A percentile compares a stretch with the other conserved stretches of the same genome.
Conservation (phyloP, 2,329 filamentous ascomycete genomes). For the Aspergillus fijiensis region DNA sequence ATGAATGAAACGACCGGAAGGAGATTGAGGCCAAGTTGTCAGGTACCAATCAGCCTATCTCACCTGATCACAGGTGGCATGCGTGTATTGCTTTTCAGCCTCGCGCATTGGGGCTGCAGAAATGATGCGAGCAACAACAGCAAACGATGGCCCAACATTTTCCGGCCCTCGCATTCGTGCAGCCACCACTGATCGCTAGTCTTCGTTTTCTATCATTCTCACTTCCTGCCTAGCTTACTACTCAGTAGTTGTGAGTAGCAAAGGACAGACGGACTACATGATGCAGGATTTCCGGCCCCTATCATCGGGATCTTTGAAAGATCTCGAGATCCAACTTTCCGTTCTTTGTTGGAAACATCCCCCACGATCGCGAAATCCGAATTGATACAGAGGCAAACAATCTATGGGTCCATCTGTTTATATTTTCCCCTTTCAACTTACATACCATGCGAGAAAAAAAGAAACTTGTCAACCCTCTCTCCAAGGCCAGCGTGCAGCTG, state of each 20-base stretch:
- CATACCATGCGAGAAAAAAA: neutral
- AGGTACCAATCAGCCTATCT: neutral
- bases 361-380: neutral
- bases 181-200: neutral
- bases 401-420: neutral
- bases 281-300: neutral
- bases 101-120: constrained; percentile 18
- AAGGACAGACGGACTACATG: neutral
- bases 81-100: constrained; percentile 14
- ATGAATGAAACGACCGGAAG: neutral
- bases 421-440: neutral
- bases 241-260: neutral
- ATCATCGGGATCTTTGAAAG: neutral
- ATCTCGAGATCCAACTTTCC: neutral
- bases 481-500: constrained; percentile 13
- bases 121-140: constrained; percentile 4
- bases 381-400: neutral
- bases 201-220: neutral
- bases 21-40: neutral
- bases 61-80: constrained; percentile 4
- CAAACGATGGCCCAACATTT: constrained; percentile 7
- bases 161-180: constrained; percentile 12
- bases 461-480: neutral
- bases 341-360: neutral
- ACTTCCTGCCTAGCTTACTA: neutral